Conservation (phyloP, 2,329 filamentous ascomycete genomes). For the Colletotrichum salicis region DNA sequence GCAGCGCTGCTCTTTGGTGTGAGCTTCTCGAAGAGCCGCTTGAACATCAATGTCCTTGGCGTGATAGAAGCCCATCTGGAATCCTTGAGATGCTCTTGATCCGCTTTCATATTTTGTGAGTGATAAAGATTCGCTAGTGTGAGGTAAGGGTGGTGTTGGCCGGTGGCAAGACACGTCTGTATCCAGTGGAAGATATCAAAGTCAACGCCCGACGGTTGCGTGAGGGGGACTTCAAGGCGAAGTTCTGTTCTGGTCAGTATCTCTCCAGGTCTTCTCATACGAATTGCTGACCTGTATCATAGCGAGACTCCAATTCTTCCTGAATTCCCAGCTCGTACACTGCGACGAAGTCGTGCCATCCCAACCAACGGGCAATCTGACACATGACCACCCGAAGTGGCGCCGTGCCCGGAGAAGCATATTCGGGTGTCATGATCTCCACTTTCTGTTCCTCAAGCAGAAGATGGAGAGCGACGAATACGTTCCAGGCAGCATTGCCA, state of each 20-base stretch:
- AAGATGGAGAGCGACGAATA: constrained; percentile 83
- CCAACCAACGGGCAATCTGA: constrained; percentile 85
- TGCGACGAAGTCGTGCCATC: constrained; percentile 67
- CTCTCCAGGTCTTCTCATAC: constrained; percentile 22
- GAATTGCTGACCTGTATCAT: constrained; percentile 52
- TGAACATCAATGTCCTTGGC: constrained; percentile 77
- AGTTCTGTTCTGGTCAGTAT: constrained; percentile 42
- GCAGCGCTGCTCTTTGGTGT: constrained; percentile 61
- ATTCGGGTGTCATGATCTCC: constrained; percentile 64
- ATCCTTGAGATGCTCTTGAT: constrained; percentile 49
- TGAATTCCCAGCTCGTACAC: constrained; percentile 66
- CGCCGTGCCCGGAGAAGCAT: constrained; percentile 54
- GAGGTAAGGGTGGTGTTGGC: constrained; percentile 50
- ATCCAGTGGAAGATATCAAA: constrained; percentile 64
- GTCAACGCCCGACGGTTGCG: constrained; percentile 45
- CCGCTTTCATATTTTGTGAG: constrained; percentile 47
- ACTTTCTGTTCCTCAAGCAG: constrained; percentile 92
- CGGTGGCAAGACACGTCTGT: constrained; percentile 55
- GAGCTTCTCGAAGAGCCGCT: constrained; percentile 72
- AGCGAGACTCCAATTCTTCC: constrained; percentile 52
- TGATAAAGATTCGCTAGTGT: constrained; percentile 59
- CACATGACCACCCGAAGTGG: constrained; percentile 78
- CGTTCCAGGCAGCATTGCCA: constrained; percentile 70
- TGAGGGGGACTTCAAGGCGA: constrained; percentile 38
- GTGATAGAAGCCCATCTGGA: constrained; percentile 60